A percentile compares a stretch with the other conserved stretches of the same genome.
Evolutionary conservation across 2,329 filamentous ascomycete species (phyloP).

Genomic region (Hirsutella thompsonii): DNA sequence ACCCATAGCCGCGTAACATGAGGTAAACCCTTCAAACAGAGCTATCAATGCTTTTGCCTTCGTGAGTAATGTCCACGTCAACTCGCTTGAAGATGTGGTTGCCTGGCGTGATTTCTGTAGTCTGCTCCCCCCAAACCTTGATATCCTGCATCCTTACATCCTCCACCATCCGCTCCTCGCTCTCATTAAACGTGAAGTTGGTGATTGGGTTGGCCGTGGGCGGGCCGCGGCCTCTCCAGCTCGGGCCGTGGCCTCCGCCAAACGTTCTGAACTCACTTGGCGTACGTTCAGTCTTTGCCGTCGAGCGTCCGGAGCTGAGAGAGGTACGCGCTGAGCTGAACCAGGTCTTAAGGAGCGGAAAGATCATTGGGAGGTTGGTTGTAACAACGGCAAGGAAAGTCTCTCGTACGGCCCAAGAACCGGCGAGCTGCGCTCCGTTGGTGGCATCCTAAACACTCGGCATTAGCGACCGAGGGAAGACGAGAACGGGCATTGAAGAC

Average conservation of each 20-base stretch:
- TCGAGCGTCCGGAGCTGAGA: slow-evolving; percentile 10
- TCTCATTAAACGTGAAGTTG: slow-evolving; percentile 9
- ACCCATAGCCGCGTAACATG: no score
- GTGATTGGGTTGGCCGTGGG: slow-evolving; percentile 7
- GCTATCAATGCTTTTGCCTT: neutral
- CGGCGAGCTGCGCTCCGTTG: slow-evolving; percentile 26
- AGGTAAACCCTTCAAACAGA: neutral
- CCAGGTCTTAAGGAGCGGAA: slow-evolving; percentile 29
- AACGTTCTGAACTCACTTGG: slow-evolving; percentile 9
- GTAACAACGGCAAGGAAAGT: slow-evolving; percentile 30
- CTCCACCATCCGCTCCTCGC: slow-evolving; percentile 11
- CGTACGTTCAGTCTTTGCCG: slow-evolving; percentile 9
- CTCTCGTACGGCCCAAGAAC: slow-evolving; percentile 28
- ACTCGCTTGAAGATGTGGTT: neutral
- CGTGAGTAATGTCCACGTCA: neutral
- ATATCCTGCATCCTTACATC: slow-evolving; percentile 8
- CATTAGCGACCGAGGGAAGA: slow-evolving; percentile 1
- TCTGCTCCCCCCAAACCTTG: neutral
- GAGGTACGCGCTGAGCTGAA: slow-evolving; percentile 10
- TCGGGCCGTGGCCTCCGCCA: slow-evolving; percentile 4
- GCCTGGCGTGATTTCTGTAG: neutral
- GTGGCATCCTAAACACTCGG: slow-evolving; percentile 19
- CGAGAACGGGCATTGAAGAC: neutral
- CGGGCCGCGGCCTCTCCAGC: slow-evolving; percentile 5
- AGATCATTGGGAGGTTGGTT: slow-evolving; percentile 30